phyloP scores from a whole-genome alignment of 225 moss, liverwort and hornwort species.

The Sphagnum contortum region DNA sequence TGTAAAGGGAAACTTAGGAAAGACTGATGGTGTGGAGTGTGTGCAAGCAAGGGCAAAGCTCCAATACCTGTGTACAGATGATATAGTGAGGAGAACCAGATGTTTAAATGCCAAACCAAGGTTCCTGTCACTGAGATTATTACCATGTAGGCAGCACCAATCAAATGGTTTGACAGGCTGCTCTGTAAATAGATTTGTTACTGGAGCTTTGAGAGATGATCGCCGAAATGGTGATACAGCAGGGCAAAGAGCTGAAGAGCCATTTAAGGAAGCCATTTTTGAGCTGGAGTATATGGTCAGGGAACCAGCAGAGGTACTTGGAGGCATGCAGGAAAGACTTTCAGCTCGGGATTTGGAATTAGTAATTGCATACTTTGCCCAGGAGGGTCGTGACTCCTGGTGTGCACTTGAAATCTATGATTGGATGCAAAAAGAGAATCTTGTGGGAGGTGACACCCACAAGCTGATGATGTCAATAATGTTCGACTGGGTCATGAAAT shows the following conservation, averaged over 20 bases:
- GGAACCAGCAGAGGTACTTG: slow-evolving; percentile 88
- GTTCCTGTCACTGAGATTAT: too few species aligned
- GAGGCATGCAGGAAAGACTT: slow-evolving; percentile 74
- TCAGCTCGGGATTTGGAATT: slow-evolving; percentile 87
- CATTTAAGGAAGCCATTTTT: slow-evolving; percentile 77
- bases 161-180: too few species aligned
- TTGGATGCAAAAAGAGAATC: slow-evolving; percentile 96
- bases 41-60: too few species aligned
- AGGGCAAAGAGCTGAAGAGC: slow-evolving; percentile 49
- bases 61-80: too few species aligned
- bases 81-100: too few species aligned
- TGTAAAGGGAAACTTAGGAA: too few species aligned
- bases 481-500: slow-evolving; percentile 92
- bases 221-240: slow-evolving; percentile 26
- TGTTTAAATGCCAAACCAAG: too few species aligned
- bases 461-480: slow-evolving; percentile 96
- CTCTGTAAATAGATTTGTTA: slow-evolving; percentile 5
- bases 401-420: slow-evolving; percentile 95
- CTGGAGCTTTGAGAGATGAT: slow-evolving; percentile 32
- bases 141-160: too few species aligned
- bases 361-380: slow-evolving; percentile 84
- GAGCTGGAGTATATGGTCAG: slow-evolving; percentile 90
- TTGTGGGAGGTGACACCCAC: slow-evolving; percentile 78
- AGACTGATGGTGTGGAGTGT: too few species aligned
- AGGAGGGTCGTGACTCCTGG: slow-evolving; percentile 96